These are phyloP conservation scores for Diaporthe capsici DNA, from an alignment of 2,329 filamentous ascomycete species.

Conservation along the genomic window DNA sequence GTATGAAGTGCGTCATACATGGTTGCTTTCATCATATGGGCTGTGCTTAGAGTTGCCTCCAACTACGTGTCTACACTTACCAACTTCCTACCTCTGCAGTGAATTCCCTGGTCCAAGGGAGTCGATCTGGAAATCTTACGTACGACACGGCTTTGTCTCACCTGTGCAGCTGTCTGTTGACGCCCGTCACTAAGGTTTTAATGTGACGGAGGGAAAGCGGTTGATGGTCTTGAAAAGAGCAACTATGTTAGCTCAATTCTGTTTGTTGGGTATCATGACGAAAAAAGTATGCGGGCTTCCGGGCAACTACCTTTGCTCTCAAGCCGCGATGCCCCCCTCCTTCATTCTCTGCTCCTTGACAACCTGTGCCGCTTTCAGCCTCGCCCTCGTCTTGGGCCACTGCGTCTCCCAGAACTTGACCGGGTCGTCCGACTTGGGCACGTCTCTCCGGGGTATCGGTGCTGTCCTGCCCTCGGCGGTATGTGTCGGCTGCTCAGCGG, in stretches of 20 bases:
- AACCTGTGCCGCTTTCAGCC: conserved; percentile 70
- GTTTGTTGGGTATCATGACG: conserved; percentile 41
- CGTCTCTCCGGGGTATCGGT: conserved; percentile 37
- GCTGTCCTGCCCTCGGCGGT: conserved; percentile 29
- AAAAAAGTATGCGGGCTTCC: conserved; percentile 27
- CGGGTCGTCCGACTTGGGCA: conserved; percentile 40
- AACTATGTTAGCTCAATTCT: background rate
- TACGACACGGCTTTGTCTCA: background rate
- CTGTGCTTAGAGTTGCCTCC: no score
- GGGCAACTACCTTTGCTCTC: conserved; percentile 36
- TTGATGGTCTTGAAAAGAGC: conserved; percentile 7
- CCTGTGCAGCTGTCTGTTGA: background rate
- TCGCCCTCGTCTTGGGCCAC: conserved; percentile 62
- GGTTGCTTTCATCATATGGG: background rate
- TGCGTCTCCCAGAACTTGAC: conserved; percentile 40
- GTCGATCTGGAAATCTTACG: background rate
- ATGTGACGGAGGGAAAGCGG: background rate
- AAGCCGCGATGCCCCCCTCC: conserved; percentile 58
- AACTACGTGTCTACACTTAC: background rate
- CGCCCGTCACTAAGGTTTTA: background rate
- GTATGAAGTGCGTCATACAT: background rate
- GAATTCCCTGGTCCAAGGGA: background rate
- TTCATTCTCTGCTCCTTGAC: conserved; percentile 66
- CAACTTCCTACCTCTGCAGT: background rate
- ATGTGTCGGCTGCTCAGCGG: conserved; percentile 9